Base-by-base conservation (phyloP, 805 yeast species). In the Kurtzmaniella fragi region DNA sequence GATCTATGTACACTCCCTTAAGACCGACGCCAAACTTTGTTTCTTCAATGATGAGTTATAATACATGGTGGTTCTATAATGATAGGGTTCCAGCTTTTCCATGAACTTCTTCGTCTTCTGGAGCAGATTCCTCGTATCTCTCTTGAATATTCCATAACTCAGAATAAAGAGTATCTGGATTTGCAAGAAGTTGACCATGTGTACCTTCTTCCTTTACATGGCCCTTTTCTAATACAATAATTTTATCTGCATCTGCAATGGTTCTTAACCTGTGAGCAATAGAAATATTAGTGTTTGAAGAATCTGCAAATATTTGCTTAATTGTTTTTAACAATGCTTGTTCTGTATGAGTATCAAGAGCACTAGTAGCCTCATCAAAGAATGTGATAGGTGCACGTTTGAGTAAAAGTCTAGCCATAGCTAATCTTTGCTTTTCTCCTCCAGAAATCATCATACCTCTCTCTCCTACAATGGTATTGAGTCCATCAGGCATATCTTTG, bases 381-480 rank as follows among this genome's bases (percentile, higher is more conserved):
- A 93, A 91, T 40, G 95, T 84, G 35, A 93, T 87, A 20, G 93
- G 91, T 0, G 97, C 79, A 46, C 78, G 73, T 60, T 93, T 93
- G 49, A 93, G 64, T 32, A 93, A 61, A n/a, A 93, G 77, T 46
- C 99, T 73, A 1, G 97, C 93, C 47, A 93, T 88, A 0, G 99
- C 98, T 32, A 93, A 69, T 45, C 99, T 70, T 62, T 93, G 99
- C 58, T 93, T 90, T 59, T 93, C 99, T 44, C 99, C 99, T n/a
- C 99, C 99, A 17, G 96, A 88, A 34, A 93, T 90, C 99, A 93
- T 93, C 75, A 93, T 74, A n/a, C 99, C 99, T 55, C 95, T 71
- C 60, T 93, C 99, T 35, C 99, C 99, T 13, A 93, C 99, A 42
- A 86, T 70, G 0, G 98, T 93, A 23, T 83, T 69, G 31, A 76